Evolutionary conservation across 495 filamentous ascomycete genomes (phyloP).

Genomic region (Talaromyces proteolyticus): DNA sequence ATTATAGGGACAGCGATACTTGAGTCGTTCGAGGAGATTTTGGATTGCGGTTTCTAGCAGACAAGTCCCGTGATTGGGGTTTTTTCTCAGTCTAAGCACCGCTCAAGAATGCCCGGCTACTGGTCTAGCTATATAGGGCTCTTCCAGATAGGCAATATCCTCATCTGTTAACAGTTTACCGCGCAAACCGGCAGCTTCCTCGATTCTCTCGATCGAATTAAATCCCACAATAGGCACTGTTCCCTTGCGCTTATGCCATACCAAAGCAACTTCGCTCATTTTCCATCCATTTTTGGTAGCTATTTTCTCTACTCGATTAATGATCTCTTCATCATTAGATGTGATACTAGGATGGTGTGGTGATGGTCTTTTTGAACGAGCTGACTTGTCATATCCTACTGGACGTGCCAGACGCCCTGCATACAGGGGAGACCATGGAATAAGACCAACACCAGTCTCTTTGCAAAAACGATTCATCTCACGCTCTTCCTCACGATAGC

Average conservation of each 20-base stretch:
- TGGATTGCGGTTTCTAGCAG: neutral
- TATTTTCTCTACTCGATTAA: constrained; percentile 46
- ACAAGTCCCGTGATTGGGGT: neutral
- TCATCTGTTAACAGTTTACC: constrained; percentile 10
- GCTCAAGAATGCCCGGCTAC: constrained; percentile 8
- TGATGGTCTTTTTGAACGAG: neutral
- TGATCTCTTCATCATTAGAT: constrained; percentile 31
- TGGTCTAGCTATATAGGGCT: constrained; percentile 2
- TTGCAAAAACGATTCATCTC: constrained; percentile 49
- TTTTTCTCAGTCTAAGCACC: neutral
- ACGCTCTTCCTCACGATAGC: constrained; percentile 64
- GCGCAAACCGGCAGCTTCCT: constrained; percentile 41
- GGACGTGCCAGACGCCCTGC: neutral
- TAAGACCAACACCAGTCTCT: constrained; percentile 2
- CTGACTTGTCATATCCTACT: neutral
- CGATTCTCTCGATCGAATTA: constrained; percentile 43
- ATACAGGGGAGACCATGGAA: constrained; percentile 3
- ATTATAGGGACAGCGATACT: neutral
- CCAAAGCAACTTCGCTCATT: constrained; percentile 53
- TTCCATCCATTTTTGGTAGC: constrained; percentile 44
- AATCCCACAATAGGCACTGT: constrained; percentile 37
- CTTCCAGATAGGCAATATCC: constrained; percentile 5
- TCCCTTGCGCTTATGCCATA: constrained; percentile 31
- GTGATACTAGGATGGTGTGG: neutral
- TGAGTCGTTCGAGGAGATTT: neutral